Evolutionary conservation across 176 grass and related monocot species (phyloP).

Genomic region (Ananas comosus): DNA sequence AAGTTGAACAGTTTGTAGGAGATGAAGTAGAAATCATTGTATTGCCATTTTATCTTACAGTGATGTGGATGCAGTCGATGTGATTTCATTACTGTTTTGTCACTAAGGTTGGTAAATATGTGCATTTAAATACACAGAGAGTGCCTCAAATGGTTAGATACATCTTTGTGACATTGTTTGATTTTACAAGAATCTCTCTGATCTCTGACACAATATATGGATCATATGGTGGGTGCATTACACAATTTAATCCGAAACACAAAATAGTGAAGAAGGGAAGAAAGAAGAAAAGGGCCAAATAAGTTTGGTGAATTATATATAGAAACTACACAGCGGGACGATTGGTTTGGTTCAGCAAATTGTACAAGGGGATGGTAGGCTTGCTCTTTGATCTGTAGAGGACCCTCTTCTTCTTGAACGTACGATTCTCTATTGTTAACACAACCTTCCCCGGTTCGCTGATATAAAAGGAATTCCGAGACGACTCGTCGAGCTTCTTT

Average conservation of each 20-base stretch:
- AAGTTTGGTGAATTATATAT: background rate
- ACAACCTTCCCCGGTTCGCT: constrained; percentile 35
- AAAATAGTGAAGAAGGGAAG: background rate
- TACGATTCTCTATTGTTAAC: constrained; percentile 25
- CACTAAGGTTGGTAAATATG: no score
- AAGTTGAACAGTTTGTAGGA: background rate
- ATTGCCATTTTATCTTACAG: no score
- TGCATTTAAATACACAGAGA: no score
- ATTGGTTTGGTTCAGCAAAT: constrained; percentile 3
- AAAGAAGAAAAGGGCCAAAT: background rate
- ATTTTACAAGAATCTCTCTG: no score
- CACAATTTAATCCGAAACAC: no score
- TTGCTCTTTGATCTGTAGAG: constrained; percentile 40
- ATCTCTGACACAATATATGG: no score
- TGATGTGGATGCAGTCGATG: no score
- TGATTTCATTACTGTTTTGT: no score
- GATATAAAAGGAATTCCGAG: constrained; percentile 36
- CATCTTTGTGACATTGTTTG: no score
- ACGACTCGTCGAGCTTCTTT: constrained; percentile 15
- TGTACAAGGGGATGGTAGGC: constrained; percentile 29
- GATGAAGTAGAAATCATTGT: background rate
- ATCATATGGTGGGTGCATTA: no score
- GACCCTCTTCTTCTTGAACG: constrained; percentile 24
- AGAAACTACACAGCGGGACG: background rate
- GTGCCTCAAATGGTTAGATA: no score